Percentiles rank a stretch among this genome's conserved stretches.
Evolutionary conservation across 2,329 filamentous ascomycete species (phyloP).

Genomic region (Colletotrichum incanum): DNA sequence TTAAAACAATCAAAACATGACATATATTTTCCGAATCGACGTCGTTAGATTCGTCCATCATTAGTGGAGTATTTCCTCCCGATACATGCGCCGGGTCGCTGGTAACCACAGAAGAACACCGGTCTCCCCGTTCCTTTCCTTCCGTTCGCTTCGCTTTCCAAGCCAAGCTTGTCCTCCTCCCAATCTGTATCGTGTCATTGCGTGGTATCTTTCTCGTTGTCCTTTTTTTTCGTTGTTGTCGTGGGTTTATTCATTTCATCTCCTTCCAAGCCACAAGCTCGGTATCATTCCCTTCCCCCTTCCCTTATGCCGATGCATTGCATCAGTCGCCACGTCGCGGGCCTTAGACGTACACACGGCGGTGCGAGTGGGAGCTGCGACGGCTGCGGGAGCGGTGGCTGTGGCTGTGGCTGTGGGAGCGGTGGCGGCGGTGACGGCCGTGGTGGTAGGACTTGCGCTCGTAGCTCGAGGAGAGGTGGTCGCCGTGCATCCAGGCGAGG

Average conservation of each 20-base stretch:
- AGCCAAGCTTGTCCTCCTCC: not conserved
- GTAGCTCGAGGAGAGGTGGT: slow-evolving; percentile 55
- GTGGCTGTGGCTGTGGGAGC: slow-evolving; percentile 49
- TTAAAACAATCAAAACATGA: not conserved
- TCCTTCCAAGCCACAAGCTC: not conserved
- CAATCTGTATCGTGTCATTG: slow-evolving; percentile 26
- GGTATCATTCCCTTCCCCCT: too few species aligned
- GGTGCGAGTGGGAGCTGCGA: slow-evolving; percentile 45
- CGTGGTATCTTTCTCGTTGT: slow-evolving; percentile 19
- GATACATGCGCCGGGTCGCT: slow-evolving; percentile 13
- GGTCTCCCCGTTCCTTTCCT: not conserved
- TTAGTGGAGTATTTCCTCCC: slow-evolving; percentile 7
- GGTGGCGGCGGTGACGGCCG: slow-evolving; percentile 48
- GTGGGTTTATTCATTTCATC: not conserved
- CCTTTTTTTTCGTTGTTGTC: slow-evolving; percentile 4
- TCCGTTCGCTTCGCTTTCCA: not conserved
- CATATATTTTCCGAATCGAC: not conserved
- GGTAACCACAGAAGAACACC: not conserved
- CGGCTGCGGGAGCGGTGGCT: slow-evolving; percentile 45
- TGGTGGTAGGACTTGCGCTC: slow-evolving; percentile 60
- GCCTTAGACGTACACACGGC: slow-evolving; percentile 44
- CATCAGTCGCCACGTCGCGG: not conserved
- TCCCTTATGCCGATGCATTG: not conserved
- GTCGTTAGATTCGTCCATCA: slow-evolving; percentile 36
- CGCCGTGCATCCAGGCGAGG: slow-evolving; percentile 75